A percentile compares a stretch with the other conserved stretches of the same genome.
Conservation (phyloP, 179 eudicot genomes). For the Sideroxylon spinosum region DNA sequence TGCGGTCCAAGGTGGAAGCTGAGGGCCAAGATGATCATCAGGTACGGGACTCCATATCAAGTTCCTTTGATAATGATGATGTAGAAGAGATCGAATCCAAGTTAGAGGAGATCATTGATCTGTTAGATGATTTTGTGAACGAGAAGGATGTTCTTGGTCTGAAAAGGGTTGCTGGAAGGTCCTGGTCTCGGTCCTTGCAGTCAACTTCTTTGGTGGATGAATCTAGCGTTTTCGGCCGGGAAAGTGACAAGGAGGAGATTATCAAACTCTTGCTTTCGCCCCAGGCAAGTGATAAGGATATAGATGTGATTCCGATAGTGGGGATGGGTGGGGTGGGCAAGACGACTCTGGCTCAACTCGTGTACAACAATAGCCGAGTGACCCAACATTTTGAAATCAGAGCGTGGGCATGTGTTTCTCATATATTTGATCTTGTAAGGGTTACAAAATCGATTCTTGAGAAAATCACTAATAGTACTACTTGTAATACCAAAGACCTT, state of each 20-base stretch:
- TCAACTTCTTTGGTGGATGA: conserved; percentile 17
- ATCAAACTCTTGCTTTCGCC: background rate
- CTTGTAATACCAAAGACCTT: background rate
- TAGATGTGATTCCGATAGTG: conserved; percentile 6
- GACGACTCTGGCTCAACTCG: conserved; percentile 19
- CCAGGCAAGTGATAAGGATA: background rate
- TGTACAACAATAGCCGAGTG: conserved; percentile 2
- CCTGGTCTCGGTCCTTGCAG: background rate
- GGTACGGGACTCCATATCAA: background rate
- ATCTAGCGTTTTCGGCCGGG: conserved; percentile 23
- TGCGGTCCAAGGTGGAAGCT: background rate
- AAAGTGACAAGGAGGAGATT: conserved; percentile 19
- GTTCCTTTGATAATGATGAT: background rate
- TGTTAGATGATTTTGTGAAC: background rate
- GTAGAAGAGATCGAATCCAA: background rate
- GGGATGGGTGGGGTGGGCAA: conserved; percentile 25
- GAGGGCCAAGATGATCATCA: background rate
- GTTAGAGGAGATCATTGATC: background rate
- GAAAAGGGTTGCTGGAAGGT: background rate
- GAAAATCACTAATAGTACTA: background rate
- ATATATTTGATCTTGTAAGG: conserved; percentile 5
- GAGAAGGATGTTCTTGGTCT: background rate
- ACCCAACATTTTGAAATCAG: background rate
- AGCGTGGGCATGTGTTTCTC: conserved; percentile 20
- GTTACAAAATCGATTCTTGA: conserved; percentile 12